Evolutionary conservation across 805 yeast species (phyloP), one percentile per base, ranked within the genome.

Genomic region (Wickerhamiella shivajii): DNA sequence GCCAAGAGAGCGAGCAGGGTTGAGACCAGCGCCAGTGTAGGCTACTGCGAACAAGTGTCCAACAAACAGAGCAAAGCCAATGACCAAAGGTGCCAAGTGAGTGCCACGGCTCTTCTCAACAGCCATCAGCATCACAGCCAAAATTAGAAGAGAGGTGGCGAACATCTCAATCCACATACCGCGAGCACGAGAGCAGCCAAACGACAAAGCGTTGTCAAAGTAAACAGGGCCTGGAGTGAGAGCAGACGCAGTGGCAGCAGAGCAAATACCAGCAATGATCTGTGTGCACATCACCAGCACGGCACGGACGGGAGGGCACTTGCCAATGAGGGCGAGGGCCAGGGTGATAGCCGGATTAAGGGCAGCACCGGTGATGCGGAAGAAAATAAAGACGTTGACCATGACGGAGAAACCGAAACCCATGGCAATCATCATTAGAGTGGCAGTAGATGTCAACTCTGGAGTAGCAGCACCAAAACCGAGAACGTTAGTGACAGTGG

Each of bases 1-100:
- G 51, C 94, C 94, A 37, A 81, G 68, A 21, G 80, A 63, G 65
- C 94, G 73, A 29, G 94, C 93, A 38, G 93, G 93, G 67, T 81
- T 81, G 51, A 80, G 64, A 53, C 93, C 93, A 24, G 93, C 92
- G 54, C 93, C 93, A 32, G 93, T 78, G 63, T 69, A 77, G 68
- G 67, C 77, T 37, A 83, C 79, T 52, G 77, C 69, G 46, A 79
- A 66, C 64, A 81, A 69, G 55, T 81, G 93, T 31, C 77, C 92
- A 47, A 80, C 61, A 62, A 81, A 77, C 46, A 81, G 64, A 18
- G 93, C 69, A 36, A 81, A 55, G 56, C 94, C 94, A 57, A 81
- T 81, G 51, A 67, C 78, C 39, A 78, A 65, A 38, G 93, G 90
- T 33, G 93, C 92, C 60, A 76, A 64, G 53, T 63, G 73, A 26